A percentile compares a stretch with the other conserved stretches of the same genome.
Evolutionary conservation across 2,329 filamentous ascomycete genomes (phyloP).

Genomic region (Boeremia lycopersici): DNA sequence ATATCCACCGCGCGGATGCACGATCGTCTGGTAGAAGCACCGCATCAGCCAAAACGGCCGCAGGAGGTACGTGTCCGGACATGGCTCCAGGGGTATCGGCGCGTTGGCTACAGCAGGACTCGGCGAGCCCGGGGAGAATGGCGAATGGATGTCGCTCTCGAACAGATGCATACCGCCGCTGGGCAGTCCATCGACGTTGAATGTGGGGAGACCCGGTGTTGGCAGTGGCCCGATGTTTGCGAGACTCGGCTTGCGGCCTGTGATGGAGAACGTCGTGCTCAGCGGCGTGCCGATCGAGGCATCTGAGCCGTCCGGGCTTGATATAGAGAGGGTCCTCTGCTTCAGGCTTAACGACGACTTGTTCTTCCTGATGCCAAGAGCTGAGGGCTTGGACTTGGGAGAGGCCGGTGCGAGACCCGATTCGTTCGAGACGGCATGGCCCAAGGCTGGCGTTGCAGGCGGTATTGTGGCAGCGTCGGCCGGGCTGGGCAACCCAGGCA

Average conservation of each 20-base stretch:
- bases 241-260: slow-evolving; percentile 55
- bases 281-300: slow-evolving; percentile 76
- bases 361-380: slow-evolving; percentile 53
- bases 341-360: slow-evolving; percentile 68
- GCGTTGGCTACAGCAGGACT: slow-evolving; percentile 67
- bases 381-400: slow-evolving; percentile 41
- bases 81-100: slow-evolving; percentile 84
- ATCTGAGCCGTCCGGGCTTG: slow-evolving; percentile 65
- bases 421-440: slow-evolving; percentile 52
- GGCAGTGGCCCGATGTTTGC: slow-evolving; percentile 69
- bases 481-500: slow-evolving; percentile 47
- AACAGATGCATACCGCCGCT: slow-evolving; percentile 79
- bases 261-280: slow-evolving; percentile 67
- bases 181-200: slow-evolving; percentile 62
- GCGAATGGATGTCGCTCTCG: slow-evolving; percentile 78
- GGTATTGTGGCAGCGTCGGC: slow-evolving; percentile 51
- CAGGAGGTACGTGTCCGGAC: slow-evolving; percentile 85
- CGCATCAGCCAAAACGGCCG: slow-evolving; percentile 98
- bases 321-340: slow-evolving; percentile 73
- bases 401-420: slow-evolving; percentile 46
- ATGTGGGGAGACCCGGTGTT: slow-evolving; percentile 69
- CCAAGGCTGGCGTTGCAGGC: slow-evolving; percentile 45
- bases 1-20: slow-evolving; percentile 90
- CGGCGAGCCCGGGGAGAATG: slow-evolving; percentile 67
- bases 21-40: slow-evolving; percentile 88